Evolutionary conservation across 805 yeast genomes (phyloP).

Genomic region (Ogataea parapolymorpha): DNA sequence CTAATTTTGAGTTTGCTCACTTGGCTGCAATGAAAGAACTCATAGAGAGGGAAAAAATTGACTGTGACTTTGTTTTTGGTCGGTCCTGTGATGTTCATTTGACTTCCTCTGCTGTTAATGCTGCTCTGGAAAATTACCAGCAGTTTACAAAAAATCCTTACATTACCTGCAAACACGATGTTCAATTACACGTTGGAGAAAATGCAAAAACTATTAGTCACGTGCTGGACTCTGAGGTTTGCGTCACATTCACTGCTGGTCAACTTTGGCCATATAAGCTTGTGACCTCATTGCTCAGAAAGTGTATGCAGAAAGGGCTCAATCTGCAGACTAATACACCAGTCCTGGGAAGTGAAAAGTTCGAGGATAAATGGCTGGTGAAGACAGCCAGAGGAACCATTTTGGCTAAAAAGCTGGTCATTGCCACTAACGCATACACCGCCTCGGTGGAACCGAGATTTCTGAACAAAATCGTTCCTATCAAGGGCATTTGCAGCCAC

Average conservation of each 20-base stretch:
- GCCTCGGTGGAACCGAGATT: conserved; percentile 27
- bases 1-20: conserved; percentile 37
- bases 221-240: conserved; percentile 29
- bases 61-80: conserved; percentile 32
- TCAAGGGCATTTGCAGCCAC: conserved; percentile 33
- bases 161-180: conserved; percentile 28
- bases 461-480: conserved; percentile 33
- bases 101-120: conserved; percentile 11
- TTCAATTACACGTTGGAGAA: conserved; percentile 34
- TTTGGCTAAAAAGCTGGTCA: conserved; percentile 33
- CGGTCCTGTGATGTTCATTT: conserved; percentile 31
- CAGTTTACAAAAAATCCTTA: conserved; percentile 28
- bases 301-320: conserved; percentile 32
- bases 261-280: conserved; percentile 45
- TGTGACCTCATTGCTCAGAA: conserved; percentile 32
- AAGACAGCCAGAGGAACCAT: conserved; percentile 26
- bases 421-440: conserved; percentile 38
- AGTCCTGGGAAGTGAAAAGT: conserved; percentile 28
- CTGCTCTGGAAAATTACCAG: conserved; percentile 14
- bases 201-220: conserved; percentile 30
- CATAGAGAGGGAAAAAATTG: conserved; percentile 32
- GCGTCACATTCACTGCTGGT: conserved; percentile 40
- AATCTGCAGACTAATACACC: conserved; percentile 41
- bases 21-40: conserved; percentile 32
- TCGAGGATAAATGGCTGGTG: conserved; percentile 29